A percentile compares a stretch with the other conserved stretches of the same genome.
phyloP scores from a whole-genome alignment of 1,284 basidiomycete genomes.

The Pascua sp. region DNA sequence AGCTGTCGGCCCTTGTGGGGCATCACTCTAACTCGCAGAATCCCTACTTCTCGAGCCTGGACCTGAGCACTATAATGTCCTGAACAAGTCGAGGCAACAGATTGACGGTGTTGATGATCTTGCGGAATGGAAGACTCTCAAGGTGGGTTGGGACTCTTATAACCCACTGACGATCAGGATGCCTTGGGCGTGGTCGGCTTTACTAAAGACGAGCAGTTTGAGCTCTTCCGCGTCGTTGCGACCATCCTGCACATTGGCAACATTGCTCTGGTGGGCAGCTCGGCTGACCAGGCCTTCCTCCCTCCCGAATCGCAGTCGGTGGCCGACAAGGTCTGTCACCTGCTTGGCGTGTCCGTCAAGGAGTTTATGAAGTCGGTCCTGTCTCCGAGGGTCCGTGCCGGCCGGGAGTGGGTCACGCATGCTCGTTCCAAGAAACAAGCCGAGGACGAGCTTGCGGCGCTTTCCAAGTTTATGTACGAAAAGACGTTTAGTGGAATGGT shows the following conservation, averaged over 20 bases:
- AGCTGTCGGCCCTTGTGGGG: constrained; percentile 6
- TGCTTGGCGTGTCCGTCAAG: constrained; percentile 83
- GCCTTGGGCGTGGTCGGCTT: constrained; percentile 58
- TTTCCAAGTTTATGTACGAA: constrained; percentile 97
- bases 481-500: constrained; percentile 93
- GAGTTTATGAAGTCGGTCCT: constrained; percentile 87
- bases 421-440: constrained; percentile 89
- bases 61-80: constrained; percentile 81
- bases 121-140: constrained; percentile 79
- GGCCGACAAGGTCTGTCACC: constrained; percentile 86
- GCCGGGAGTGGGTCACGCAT: constrained; percentile 95
- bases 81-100: constrained; percentile 82
- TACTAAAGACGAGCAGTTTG: constrained; percentile 74
- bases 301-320: constrained; percentile 54
- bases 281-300: constrained; percentile 85
- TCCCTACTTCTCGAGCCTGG: constrained; percentile 70
- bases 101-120: constrained; percentile 93
- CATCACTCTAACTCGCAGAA: constrained; percentile 52
- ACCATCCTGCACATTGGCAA: constrained; percentile 95
- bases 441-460: constrained; percentile 81
- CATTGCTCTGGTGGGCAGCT: constrained; percentile 74
- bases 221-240: constrained; percentile 91
- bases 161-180: constrained; percentile 19
- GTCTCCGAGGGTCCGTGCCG: constrained; percentile 85
- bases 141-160: constrained; percentile 52